Evolutionary conservation across 768 basidiomycete species (phyloP).

Genomic region (Russula sp.): DNA sequence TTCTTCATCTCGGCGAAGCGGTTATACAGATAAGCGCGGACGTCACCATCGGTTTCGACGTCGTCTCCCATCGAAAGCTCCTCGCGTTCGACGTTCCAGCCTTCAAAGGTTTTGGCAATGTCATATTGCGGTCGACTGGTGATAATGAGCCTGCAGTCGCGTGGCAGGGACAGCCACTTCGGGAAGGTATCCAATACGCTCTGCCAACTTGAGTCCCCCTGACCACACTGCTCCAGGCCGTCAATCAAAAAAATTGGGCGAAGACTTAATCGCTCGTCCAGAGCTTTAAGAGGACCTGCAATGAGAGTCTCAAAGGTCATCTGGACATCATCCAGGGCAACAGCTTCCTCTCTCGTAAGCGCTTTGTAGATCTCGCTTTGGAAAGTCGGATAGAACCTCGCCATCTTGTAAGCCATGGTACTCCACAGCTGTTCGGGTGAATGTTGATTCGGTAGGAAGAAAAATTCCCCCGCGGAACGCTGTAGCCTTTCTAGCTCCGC

Average conservation of each 20-base stretch:
- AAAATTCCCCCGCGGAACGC: conserved; percentile 7
- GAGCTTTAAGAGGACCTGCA: neutral
- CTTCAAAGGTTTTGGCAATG: conserved; percentile 6
- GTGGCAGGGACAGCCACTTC: conserved; percentile 6
- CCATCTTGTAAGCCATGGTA: conserved; percentile 12
- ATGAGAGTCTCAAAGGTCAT: conserved; percentile 2
- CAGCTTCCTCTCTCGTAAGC: neutral
- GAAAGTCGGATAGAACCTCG: conserved; percentile 14
- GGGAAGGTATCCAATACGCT: conserved; percentile 2
- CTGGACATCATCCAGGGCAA: neutral
- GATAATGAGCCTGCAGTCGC: conserved; percentile 15
- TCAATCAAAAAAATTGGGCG: conserved; percentile 12
- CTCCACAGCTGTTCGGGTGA: conserved; percentile 3
- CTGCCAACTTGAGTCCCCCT: neutral
- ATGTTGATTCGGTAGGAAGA: neutral
- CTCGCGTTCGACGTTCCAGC: neutral
- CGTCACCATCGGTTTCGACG: neutral
- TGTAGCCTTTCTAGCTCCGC: conserved; percentile 9
- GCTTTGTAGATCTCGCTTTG: neutral
- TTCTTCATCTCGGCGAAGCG: conserved; percentile 12
- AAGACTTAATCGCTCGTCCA: neutral
- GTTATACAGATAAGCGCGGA: conserved; percentile 6
- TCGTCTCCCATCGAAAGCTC: conserved; percentile 12
- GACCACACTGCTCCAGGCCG: conserved; percentile 10
- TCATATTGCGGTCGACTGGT: conserved; percentile 11